A percentile compares a stretch with the other conserved stretches of the same genome.
phyloP scores from a whole-genome alignment of 2,329 filamentous ascomycete genomes.

The Stachybotrys echinatus region DNA sequence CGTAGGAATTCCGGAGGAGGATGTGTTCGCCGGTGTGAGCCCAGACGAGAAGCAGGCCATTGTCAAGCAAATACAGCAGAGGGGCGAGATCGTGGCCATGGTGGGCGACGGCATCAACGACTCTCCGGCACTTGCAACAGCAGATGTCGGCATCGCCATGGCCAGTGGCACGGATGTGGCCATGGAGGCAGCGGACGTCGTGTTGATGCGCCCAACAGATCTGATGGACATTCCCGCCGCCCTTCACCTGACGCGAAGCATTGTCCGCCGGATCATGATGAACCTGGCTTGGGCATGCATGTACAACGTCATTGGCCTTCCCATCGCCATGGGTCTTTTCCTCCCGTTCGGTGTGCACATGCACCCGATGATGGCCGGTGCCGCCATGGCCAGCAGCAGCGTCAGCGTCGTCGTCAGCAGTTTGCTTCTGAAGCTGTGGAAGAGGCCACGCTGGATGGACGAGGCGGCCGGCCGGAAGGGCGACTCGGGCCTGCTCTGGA shows the following conservation, averaged over 20 bases:
- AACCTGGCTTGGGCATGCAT: slow-evolving; percentile 90
- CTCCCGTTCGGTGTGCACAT: slow-evolving; percentile 82
- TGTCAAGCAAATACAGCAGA: slow-evolving; percentile 67
- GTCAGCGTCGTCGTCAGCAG: slow-evolving; percentile 86
- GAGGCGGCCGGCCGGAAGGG: slow-evolving; percentile 59
- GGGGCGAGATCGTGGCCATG: slow-evolving; percentile 84
- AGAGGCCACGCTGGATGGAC: slow-evolving; percentile 80
- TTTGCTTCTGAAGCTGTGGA: slow-evolving; percentile 82
- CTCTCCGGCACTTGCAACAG: slow-evolving; percentile 87
- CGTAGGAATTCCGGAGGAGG: slow-evolving; percentile 70
- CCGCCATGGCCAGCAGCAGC: slow-evolving; percentile 86
- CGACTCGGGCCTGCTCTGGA: slow-evolving; percentile 36
- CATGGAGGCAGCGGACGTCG: slow-evolving; percentile 94
- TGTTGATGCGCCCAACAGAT: slow-evolving; percentile 89
- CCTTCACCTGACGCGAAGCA: slow-evolving; percentile 73
- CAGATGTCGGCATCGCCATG: slow-evolving; percentile 89
- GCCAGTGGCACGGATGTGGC: slow-evolving; percentile 91
- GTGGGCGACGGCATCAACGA: slow-evolving; percentile 99
- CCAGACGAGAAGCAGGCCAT: slow-evolving; percentile 90
- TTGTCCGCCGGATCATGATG: slow-evolving; percentile 89
- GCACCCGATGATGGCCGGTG: slow-evolving; percentile 90
- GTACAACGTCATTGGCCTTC: slow-evolving; percentile 87
- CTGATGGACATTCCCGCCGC: slow-evolving; percentile 89
- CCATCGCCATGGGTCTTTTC: slow-evolving; percentile 96
- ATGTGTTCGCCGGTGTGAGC: slow-evolving; percentile 82